These are phyloP conservation scores for Poteriospumella lacustris DNA, from an alignment of 108 stramenopile species.

Conservation along the genomic window DNA sequence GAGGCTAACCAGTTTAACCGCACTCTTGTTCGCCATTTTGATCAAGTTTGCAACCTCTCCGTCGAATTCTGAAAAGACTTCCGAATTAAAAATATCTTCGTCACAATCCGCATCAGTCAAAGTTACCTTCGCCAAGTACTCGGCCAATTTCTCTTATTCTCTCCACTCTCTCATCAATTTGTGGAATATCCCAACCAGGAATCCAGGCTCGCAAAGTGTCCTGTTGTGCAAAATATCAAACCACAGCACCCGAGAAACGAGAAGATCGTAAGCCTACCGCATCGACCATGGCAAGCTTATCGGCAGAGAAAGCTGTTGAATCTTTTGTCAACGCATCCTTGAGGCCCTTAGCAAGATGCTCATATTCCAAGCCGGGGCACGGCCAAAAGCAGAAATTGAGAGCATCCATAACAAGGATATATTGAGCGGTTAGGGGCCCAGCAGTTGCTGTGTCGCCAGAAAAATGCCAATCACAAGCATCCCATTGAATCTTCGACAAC, in stretches of 20 bases:
- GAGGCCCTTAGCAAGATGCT: constrained; percentile 70
- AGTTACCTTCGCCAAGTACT: constrained; percentile 35
- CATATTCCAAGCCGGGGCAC: constrained; percentile 68
- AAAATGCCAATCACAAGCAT: constrained; percentile 81
- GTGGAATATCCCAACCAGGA: constrained; percentile 40
- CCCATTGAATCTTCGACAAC: no score
- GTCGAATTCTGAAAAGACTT: constrained; percentile 33
- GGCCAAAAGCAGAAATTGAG: constrained; percentile 95
- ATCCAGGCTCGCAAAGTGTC: not conserved
- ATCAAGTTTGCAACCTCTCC: constrained; percentile 32
- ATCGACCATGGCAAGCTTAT: not conserved
- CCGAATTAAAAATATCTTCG: constrained; percentile 1
- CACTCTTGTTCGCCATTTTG: not conserved
- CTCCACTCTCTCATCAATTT: constrained; percentile 33
- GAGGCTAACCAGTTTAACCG: constrained; percentile 45
- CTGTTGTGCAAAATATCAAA: not conserved
- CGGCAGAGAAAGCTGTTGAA: not conserved
- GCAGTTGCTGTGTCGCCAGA: constrained; percentile 27
- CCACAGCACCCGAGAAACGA: not conserved
- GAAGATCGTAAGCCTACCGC: not conserved
- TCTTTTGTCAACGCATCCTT: constrained; percentile 59
- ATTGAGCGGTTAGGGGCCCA: constrained; percentile 55
- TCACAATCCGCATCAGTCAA: not conserved
- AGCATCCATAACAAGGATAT: constrained; percentile 77
- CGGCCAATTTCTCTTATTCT: constrained; percentile 44